A percentile compares a stretch with the other conserved stretches of the same genome.
phyloP scores from a whole-genome alignment of 768 basidiomycete genomes.

The Hygrophoropsis aurantiaca region DNA sequence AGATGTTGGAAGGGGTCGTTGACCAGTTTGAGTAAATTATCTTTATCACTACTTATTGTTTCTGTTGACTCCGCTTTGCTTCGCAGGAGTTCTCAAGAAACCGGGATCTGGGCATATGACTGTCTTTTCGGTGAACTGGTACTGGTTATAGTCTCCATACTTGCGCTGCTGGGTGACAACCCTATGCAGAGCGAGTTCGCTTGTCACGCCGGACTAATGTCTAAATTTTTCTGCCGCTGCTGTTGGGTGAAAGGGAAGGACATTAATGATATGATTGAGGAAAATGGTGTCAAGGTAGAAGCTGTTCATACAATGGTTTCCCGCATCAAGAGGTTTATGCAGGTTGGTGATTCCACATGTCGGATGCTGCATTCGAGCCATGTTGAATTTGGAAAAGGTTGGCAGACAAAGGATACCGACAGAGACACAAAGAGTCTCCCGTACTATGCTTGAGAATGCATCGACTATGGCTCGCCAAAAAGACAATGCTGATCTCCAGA shows the following conservation, averaged over 20 bases:
- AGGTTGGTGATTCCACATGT: slow-evolving; percentile 12
- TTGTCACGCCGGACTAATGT: slow-evolving; percentile 41
- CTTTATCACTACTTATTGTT: too few relatives aligned
- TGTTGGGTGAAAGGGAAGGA: slow-evolving; percentile 34
- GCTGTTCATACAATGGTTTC: slow-evolving; percentile 14
- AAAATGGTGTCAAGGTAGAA: background rate
- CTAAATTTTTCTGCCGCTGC: slow-evolving; percentile 38
- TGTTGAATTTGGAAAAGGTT: background rate
- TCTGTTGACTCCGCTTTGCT: slow-evolving; percentile 7
- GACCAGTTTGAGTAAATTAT: slow-evolving; percentile 33
- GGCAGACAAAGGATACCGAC: background rate
- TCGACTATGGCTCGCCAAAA: slow-evolving; percentile 1
- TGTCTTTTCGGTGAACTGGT: slow-evolving; percentile 18
- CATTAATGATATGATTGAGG: slow-evolving; percentile 5
- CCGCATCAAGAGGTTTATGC: slow-evolving; percentile 21
- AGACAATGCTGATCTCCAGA: background rate
- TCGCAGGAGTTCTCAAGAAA: slow-evolving; percentile 21
- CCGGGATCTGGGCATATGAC: slow-evolving; percentile 43
- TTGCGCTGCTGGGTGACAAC: slow-evolving; percentile 43
- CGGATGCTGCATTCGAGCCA: background rate
- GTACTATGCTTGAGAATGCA: slow-evolving; percentile 5
- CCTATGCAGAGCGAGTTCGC: slow-evolving; percentile 46
- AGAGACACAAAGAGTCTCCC: background rate
- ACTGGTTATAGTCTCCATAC: slow-evolving; percentile 27
- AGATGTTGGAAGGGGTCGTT: slow-evolving; percentile 43